Evolutionary conservation across 345 rosid species (phyloP), one percentile per base, ranked within the genome.

Genomic region (Arabis hirsuta): DNA sequence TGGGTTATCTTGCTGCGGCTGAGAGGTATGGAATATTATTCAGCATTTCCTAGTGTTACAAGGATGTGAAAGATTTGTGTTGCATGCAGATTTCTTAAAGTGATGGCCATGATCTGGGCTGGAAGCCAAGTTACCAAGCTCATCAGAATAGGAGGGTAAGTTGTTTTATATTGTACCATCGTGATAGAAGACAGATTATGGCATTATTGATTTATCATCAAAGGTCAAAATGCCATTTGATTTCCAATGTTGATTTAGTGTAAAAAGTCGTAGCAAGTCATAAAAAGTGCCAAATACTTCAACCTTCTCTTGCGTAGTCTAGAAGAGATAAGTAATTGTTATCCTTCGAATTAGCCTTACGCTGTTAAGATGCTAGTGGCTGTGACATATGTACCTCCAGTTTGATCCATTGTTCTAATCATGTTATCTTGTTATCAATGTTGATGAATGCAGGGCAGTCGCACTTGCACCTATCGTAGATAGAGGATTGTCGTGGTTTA

Each of bases 101-200:
- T 92, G 66, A 84, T 92, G 91, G 98, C 98, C 43, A 87, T 92
- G 98, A 96, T 92, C 57, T 90, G 98, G 98, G 97, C 90, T 68
- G 98, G 97, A 76, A 92, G 98, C 84, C 97, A 92, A 74, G 96
- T 92, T 62, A 90, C 97, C 19, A 92, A 92, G 82, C 86, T 90
- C 65, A 52, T 84, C 41, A 83, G 97, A 80, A 90, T 90, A 45
- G 98, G 88, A 81, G 93, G 98, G 98, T 92, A 54, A 84, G 91
- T 65, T 78, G 11, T 42, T 12, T 42, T 5, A 14, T n/a, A 26
- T 20, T 10, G 45, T 36, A 22, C 24, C 24, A 22, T 22, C 24
- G 2, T 22, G 24, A 22, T 22, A 22, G 24, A 22, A 1, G 1
- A 2, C 24, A 10, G 44, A 11, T 36, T 62, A 31, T 62, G 43